Evolutionary conservation across 2,329 filamentous ascomycete genomes (phyloP), one percentile per base, ranked within the genome.

Genomic region (Diaporthe longicolla): DNA sequence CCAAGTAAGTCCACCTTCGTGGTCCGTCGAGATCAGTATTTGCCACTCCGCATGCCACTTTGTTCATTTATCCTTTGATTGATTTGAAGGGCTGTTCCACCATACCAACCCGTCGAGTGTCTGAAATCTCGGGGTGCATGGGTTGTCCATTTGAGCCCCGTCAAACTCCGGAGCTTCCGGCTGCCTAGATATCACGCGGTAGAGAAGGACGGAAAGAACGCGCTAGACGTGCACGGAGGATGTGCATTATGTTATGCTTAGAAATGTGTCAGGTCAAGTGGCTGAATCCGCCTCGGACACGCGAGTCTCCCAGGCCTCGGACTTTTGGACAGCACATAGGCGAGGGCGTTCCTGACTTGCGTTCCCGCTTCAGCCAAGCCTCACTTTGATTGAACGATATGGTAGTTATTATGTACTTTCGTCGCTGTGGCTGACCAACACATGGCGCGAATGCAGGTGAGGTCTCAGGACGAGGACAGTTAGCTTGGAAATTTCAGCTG

Each of bases 401-500:
- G 19, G 59, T 15, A n/a, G 3, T 43, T 19, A 10, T 26, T n/a
- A 9, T 1, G 24, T 21, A 45, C 19, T 65, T 10, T 2, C 32
- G 26, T 19, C 10, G 19, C 9, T n/a, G 43, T 50, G 43, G 10
- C 21, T 65, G 11, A 43, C 9, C 40, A 40, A 35, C 26, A 15
- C 1, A 35, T 21, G 19, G 4, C 26, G 40, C 21, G 11, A 17
- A 35, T 65, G 40, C 40, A 35, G 26, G 59, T 65, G 26, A 45
- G 43, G 59, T 50, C 59, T 65, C 43, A 7, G 29, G 9, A 5
- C 26, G 17, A 45, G 43, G 37, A 35, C 26, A 50, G 43, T 13
- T 65, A 48, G 59, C 43, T 24, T 65, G 37, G 21, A 43, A 26
- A 6, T 7, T 35, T n/a, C 43, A 65, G 43, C 59, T 65, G 43